Conservation (phyloP, 2,329 filamentous ascomycete genomes). For the Fonsecaea pedrosoi region DNA sequence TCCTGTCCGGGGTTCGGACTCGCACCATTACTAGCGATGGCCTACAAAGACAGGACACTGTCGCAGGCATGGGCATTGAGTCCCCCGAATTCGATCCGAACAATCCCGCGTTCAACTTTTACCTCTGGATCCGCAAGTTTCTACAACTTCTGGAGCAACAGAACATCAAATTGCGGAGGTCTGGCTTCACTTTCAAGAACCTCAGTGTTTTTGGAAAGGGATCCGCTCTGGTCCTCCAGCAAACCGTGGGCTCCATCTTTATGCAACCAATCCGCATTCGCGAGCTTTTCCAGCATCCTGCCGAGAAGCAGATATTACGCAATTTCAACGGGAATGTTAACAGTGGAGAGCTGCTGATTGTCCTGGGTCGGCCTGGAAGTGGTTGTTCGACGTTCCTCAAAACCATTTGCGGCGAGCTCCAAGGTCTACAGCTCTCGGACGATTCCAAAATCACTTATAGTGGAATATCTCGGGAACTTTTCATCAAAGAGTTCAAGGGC, state of each 20-base stretch:
- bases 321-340: constrained; percentile 61
- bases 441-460: constrained; percentile 81
- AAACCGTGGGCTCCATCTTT: constrained; percentile 68
- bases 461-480: constrained; percentile 65
- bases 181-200: constrained; percentile 69
- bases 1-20: constrained; percentile 29
- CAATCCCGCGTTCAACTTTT: constrained; percentile 34
- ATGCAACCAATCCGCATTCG: constrained; percentile 64
- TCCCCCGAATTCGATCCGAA: constrained; percentile 35
- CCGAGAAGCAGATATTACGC: constrained; percentile 62
- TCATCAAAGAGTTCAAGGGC: constrained; percentile 43
- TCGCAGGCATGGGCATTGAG: constrained; percentile 33
- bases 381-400: constrained; percentile 83
- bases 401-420: constrained; percentile 80
- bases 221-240: constrained; percentile 70
- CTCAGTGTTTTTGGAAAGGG: constrained; percentile 71
- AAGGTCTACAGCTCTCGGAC: constrained; percentile 76
- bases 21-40: constrained; percentile 18
- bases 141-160: constrained; percentile 32
- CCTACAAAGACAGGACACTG: constrained; percentile 33
- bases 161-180: constrained; percentile 24
- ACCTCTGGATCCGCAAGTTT: constrained; percentile 35
- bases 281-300: constrained; percentile 61
- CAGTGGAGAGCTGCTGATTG: constrained; percentile 66
- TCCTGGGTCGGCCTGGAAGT: constrained; percentile 71